Evolutionary conservation across 345 rosid genomes (phyloP).

Genomic region (Clausena lansium): DNA sequence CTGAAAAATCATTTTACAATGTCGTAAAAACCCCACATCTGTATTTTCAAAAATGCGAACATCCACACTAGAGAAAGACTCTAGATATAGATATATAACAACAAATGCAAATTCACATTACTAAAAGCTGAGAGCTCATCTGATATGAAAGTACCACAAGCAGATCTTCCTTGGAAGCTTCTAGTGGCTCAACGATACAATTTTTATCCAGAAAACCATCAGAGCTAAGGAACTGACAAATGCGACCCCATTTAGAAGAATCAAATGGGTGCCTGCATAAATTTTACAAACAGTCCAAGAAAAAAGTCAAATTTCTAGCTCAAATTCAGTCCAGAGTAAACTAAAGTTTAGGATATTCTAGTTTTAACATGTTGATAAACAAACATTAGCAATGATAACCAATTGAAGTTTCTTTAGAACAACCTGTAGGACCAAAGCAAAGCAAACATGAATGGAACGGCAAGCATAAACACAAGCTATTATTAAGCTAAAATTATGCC

Average conservation of each 20-base stretch:
- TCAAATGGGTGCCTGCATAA: constrained; percentile 85
- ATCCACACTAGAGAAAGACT: no score
- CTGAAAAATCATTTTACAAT: no score
- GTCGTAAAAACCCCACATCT: no score
- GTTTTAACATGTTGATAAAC: neutral
- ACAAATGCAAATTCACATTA: neutral
- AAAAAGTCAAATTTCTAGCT: constrained; percentile 1
- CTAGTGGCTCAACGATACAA: constrained; percentile 65
- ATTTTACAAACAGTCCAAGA: neutral
- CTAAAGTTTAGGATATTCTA: neutral
- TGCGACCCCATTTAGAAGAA: constrained; percentile 89
- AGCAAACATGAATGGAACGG: no score
- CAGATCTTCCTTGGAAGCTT: constrained; percentile 80
- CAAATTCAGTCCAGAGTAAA: neutral
- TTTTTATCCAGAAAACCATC: constrained; percentile 59
- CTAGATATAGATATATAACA: no score
- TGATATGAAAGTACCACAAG: constrained; percentile 64
- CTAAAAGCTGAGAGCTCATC: neutral
- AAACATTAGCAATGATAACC: neutral
- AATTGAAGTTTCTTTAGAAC: no score
- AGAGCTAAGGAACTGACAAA: constrained; percentile 55
- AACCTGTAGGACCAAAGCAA: no score
- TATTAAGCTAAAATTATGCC: neutral
- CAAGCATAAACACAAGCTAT: neutral
- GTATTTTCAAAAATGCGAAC: no score